Conservation (phyloP, 148 eudicot genomes). For the Heliosperma pusillum region DNA sequence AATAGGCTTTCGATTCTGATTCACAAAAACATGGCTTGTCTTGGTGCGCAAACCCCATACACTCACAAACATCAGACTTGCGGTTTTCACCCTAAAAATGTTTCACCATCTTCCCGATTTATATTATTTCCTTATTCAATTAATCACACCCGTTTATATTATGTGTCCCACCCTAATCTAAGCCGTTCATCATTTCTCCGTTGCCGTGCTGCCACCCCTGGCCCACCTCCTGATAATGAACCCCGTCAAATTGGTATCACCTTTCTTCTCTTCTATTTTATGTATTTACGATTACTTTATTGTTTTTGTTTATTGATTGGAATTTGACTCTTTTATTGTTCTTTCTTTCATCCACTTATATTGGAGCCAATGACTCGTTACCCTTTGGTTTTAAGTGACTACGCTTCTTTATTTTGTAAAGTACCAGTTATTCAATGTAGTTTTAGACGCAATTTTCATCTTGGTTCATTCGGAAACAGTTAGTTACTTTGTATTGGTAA, state of each 20-base stretch:
- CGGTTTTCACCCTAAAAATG: not conserved
- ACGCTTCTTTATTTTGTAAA: too few species aligned
- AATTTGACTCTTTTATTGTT: not conserved
- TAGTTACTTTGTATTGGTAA: too few species aligned
- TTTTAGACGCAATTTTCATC: too few species aligned
- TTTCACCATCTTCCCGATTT: slow-evolving; percentile 4
- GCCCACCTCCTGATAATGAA: slow-evolving; percentile 35
- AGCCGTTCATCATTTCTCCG: slow-evolving; percentile 26
- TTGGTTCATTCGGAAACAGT: too few species aligned
- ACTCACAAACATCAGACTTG: not conserved
- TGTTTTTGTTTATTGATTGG: not conserved
- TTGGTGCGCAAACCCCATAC: not conserved
- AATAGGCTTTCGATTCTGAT: too few species aligned
- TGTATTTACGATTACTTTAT: not conserved
- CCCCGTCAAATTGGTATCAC: slow-evolving; percentile 30
- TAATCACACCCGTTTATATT: slow-evolving; percentile 23
- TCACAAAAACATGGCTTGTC: slow-evolving; percentile 6
- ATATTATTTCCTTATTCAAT: slow-evolving; percentile 8
- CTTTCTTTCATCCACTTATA: too few species aligned
- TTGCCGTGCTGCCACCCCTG: slow-evolving; percentile 35
- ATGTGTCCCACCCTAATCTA: slow-evolving; percentile 18
- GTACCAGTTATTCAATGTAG: too few species aligned
- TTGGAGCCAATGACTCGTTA: too few species aligned
- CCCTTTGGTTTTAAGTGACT: too few species aligned
- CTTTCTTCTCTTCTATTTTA: not conserved